These are phyloP conservation scores for Trichoderma atroviride DNA, from an alignment of 2,329 filamentous ascomycete genomes.

Conservation along the genomic window DNA sequence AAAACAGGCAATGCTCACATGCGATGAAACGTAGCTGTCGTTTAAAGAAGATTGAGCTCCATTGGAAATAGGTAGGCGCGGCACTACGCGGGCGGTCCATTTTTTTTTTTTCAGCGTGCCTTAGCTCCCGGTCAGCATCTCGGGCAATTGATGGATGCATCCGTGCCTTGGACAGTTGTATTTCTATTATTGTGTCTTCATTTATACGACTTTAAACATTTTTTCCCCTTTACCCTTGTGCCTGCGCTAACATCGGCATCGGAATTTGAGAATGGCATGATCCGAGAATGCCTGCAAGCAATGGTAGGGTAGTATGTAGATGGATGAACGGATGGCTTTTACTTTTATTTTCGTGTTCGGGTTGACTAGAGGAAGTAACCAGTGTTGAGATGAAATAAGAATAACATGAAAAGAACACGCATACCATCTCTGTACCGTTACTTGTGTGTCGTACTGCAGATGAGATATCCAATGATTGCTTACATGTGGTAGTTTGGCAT, in stretches of 20 bases:
- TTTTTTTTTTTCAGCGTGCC: not conserved
- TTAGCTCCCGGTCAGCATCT: slow-evolving; percentile 2
- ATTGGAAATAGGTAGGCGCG: not conserved
- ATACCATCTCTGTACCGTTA: not conserved
- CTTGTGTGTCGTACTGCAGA: slow-evolving; percentile 1
- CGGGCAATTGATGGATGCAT: slow-evolving; percentile 1
- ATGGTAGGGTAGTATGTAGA: not conserved
- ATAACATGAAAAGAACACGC: not conserved
- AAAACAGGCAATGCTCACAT: not conserved
- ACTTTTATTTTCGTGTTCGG: not conserved
- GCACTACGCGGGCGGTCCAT: not conserved
- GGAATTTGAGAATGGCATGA: not conserved
- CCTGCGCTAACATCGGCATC: not conserved
- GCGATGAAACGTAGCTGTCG: slow-evolving; percentile 20
- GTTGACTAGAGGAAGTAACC: not conserved
- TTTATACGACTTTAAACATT: not conserved
- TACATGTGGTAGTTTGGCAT: not conserved
- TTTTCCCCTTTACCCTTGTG: not conserved
- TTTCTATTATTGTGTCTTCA: not conserved
- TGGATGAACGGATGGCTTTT: not conserved
- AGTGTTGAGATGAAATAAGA: not conserved
- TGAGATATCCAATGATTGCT: not conserved
- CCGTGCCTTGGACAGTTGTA: not conserved
- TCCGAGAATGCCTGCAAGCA: not conserved
- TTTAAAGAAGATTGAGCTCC: not conserved